phyloP scores from a whole-genome alignment of 2,329 filamentous ascomycete species.

The Fusarium gaditjirri region DNA sequence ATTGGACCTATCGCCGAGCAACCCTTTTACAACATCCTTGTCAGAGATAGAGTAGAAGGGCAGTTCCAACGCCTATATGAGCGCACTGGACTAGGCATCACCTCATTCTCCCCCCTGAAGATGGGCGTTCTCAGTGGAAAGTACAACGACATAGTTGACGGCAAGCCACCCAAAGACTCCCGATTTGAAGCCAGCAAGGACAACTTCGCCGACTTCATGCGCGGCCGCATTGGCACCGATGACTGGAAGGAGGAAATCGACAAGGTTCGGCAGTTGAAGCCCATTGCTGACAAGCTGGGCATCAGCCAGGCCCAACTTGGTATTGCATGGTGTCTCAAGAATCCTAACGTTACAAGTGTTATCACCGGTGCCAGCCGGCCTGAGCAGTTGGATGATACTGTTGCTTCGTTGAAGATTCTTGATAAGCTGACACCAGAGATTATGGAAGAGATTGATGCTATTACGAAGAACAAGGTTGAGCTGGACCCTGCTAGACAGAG shows the following conservation, averaged over 20 bases:
- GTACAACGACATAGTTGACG: constrained; percentile 66
- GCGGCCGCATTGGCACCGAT: constrained; percentile 54
- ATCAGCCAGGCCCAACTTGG: constrained; percentile 63
- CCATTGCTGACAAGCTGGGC: constrained; percentile 68
- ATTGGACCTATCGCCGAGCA: constrained; percentile 74
- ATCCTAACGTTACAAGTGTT: constrained; percentile 63
- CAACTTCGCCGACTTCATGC: constrained; percentile 67
- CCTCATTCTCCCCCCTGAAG: constrained; percentile 69
- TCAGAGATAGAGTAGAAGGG: constrained; percentile 69
- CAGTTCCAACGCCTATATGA: constrained; percentile 71
- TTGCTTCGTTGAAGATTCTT: constrained; percentile 57
- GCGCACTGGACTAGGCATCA: constrained; percentile 68
- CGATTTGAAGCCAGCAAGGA: constrained; percentile 67
- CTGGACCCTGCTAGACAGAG: constrained; percentile 42
- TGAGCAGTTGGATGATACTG: constrained; percentile 63
- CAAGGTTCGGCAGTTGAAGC: constrained; percentile 56
- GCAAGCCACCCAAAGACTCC: constrained; percentile 63
- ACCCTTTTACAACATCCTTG: constrained; percentile 73
- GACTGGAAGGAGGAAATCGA: constrained; percentile 64
- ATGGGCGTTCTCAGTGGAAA: constrained; percentile 72
- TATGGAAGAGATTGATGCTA: constrained; percentile 61
- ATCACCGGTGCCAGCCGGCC: constrained; percentile 64
- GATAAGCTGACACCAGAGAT: constrained; percentile 62
- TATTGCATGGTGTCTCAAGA: constrained; percentile 65
- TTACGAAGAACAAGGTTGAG: constrained; percentile 48